Conservation (phyloP, 495 filamentous ascomycete species). For the Penicillium macrosclerotiorum region DNA sequence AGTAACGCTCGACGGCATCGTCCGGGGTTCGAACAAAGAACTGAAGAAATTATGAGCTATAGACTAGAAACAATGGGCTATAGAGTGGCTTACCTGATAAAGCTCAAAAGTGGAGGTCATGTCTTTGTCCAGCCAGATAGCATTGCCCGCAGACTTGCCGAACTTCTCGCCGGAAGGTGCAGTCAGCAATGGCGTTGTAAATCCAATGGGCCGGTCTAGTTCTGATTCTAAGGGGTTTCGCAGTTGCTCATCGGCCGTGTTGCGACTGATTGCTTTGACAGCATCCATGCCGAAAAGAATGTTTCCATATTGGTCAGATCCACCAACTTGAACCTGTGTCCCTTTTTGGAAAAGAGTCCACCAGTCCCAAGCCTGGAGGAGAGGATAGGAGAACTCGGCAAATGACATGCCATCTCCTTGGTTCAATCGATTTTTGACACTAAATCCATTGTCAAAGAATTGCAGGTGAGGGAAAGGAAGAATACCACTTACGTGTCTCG, state of each 20-base stretch:
- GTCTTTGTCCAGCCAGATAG: conserved; percentile 83
- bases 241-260: conserved; percentile 30
- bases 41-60: conserved; percentile 34
- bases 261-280: conserved; percentile 66
- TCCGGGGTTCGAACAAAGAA: conserved; percentile 88
- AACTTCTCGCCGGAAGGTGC: conserved; percentile 85
- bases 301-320: conserved; percentile 95
- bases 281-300: conserved; percentile 88
- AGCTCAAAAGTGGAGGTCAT: conserved; percentile 82
- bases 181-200: conserved; percentile 88
- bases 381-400: conserved; percentile 87
- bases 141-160: conserved; percentile 93
- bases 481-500: conserved; percentile 74
- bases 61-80: background rate
- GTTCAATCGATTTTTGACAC: conserved; percentile 77
- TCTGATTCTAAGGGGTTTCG: conserved; percentile 30
- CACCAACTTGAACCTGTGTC: conserved; percentile 83
- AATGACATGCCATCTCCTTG: conserved; percentile 89
- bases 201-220: conserved; percentile 63
- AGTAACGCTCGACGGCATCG: conserved; percentile 69
- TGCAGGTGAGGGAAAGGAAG: background rate
- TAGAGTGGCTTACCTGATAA: conserved; percentile 60
- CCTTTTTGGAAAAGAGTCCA: conserved; percentile 71
- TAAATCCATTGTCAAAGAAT: conserved; percentile 32
- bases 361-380: conserved; percentile 98